Evolutionary conservation across 306 rosid species (phyloP), one percentile per base, ranked within the genome.

Genomic region (Alnus rubra): DNA sequence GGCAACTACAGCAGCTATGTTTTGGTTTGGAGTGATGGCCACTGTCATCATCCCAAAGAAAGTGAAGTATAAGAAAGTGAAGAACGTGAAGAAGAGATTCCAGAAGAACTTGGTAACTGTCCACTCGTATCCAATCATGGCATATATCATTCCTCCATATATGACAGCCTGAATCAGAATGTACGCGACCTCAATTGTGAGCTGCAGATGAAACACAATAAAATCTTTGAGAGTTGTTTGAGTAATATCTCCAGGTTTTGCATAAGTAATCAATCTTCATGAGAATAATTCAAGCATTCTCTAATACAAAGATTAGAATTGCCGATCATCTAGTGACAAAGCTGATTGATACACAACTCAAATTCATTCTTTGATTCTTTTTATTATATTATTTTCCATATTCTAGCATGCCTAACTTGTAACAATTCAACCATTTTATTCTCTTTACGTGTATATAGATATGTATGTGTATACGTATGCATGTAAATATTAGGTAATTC

Each of bases 31-130:
- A 56, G 91, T 89, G 31, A 90, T 77, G 49, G 95, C 97, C 76
- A 89, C 90, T 71, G 89, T 81, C 98, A 94, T 89, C 98, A 94
- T 94, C 55, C 98, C 98, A 35, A 91, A 94, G 50, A 89, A 86
- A 71, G 97, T 88, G 92, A 80, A 91, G 85, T 94, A 94, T 59
- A 92, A 68, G 16, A 86, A 86, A 65, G 95, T 84, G 86, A 90
- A 94, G 90, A 75, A 90, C 92, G 85, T 88, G 91, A 94, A 88
- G 88, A 92, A 91, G 74, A 94, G 79, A 67, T 80, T 92, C 97
- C 94, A 91, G 12, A 91, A 74, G 90, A 94, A 89, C 84, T 94
- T 94, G 83, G 52, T 7, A 1, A 75, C 65, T 0, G 89, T 87
- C 97, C 90, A 83, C 2, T 94, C 92, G 79, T 92, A 86, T 11